Conservation (phyloP, 2,329 filamentous ascomycete species). For the Penicillium sp. region DNA sequence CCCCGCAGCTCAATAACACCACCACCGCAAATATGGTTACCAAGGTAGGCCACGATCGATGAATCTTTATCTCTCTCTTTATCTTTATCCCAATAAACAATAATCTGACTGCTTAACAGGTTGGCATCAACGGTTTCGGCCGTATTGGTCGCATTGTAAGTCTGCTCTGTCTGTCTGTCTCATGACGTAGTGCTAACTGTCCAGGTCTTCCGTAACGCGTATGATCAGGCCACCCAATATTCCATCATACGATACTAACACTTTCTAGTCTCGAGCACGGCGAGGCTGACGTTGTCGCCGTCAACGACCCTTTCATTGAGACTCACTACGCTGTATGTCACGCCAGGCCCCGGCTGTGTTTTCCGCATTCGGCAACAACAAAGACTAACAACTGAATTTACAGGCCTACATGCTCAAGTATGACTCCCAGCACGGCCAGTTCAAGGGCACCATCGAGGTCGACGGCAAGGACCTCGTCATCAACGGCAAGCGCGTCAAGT, state of each 20-base stretch:
- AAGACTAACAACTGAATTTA: constrained; percentile 14
- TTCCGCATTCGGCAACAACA: constrained; percentile 1
- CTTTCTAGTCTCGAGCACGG: constrained; percentile 67
- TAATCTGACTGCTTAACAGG: constrained; percentile 55
- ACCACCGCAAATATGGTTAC: constrained; percentile 32
- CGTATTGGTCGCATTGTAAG: constrained; percentile 90
- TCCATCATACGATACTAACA: background rate
- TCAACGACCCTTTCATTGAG: constrained; percentile 99
- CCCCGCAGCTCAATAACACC: constrained; percentile 20
- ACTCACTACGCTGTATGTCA: constrained; percentile 88
- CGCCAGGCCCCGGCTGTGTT: background rate
- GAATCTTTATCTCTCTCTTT: background rate
- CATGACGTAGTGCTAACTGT: constrained; percentile 22
- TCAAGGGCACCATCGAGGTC: constrained; percentile 85
- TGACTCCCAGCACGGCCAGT: constrained; percentile 92
- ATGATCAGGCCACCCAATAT: constrained; percentile 34
- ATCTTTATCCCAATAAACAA: background rate
- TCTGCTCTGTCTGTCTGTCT: constrained; percentile 17
- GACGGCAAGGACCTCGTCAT: constrained; percentile 70
- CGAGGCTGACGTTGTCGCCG: constrained; percentile 87
- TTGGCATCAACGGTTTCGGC: constrained; percentile 99
- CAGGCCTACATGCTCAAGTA: constrained; percentile 99
- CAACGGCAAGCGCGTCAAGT: constrained; percentile 92
- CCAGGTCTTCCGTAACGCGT: constrained; percentile 92
- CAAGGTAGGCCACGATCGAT: constrained; percentile 24